A percentile compares a stretch with the other conserved stretches of the same genome.
Evolutionary conservation across 176 grass and related monocot genomes (phyloP).

Genomic region (Rhynchospora tenuis): DNA sequence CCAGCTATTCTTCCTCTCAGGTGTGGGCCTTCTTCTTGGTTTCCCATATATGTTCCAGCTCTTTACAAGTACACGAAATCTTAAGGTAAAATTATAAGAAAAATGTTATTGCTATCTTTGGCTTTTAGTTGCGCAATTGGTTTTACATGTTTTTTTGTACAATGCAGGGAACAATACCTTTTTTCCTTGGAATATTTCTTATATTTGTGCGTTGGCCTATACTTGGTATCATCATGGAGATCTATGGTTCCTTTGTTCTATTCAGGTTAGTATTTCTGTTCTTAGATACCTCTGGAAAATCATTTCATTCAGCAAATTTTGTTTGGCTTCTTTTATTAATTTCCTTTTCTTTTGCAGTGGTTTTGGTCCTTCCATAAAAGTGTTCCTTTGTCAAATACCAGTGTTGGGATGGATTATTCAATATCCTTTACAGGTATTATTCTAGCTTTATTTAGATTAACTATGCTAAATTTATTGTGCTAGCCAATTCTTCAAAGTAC

Average conservation of each 20-base stretch:
- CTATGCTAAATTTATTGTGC: not conserved
- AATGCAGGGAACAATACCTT: constrained; percentile 80
- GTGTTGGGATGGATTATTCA: constrained; percentile 34
- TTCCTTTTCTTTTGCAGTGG: constrained; percentile 23
- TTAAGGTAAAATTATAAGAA: constrained; percentile 42
- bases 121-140: not conserved
- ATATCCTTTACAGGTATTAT: constrained; percentile 30
- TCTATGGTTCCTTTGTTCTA: constrained; percentile 41
- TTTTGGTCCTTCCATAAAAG: constrained; percentile 36
- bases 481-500: not conserved
- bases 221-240: constrained; percentile 80
- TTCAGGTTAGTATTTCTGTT: constrained; percentile 37
- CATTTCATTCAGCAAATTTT: not conserved
- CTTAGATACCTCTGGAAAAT: not conserved
- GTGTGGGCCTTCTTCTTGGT: constrained; percentile 34
- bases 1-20: constrained; percentile 36
- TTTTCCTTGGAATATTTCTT: constrained; percentile 80
- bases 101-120: not conserved
- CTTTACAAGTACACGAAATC: constrained; percentile 70
- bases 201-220: constrained; percentile 87
- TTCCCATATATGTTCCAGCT: constrained; percentile 66
- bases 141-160: not conserved
- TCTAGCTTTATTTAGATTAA: not conserved
- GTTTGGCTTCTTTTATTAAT: not conserved
- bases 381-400: constrained; percentile 41